These are phyloP conservation scores for Brettanomyces sp. DNA, from an alignment of 805 yeast species.

Conservation along the genomic window DNA sequence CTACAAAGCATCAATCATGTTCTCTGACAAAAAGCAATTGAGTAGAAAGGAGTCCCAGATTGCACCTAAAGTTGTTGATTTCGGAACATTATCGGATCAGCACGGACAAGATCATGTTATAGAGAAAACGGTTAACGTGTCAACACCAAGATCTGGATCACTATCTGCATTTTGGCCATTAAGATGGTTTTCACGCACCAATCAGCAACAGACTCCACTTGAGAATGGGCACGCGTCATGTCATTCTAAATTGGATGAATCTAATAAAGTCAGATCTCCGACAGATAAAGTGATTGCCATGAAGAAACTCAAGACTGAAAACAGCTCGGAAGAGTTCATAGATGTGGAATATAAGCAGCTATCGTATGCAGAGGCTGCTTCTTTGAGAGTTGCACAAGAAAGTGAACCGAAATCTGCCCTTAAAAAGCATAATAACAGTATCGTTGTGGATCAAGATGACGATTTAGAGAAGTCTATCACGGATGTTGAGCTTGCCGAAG, in stretches of 20 bases:
- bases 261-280: conserved; percentile 4
- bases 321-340: conserved; percentile 31
- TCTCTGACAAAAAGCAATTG: too few species aligned
- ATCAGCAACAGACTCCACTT: too few species aligned
- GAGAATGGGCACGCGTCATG: too few species aligned
- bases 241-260: too few species aligned
- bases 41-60: too few species aligned
- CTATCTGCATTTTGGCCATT: neutral
- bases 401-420: neutral
- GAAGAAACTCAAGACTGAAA: conserved; percentile 16
- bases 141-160: too few species aligned
- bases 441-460: conserved; percentile 22
- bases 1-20: too few species aligned
- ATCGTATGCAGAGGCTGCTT: conserved; percentile 47
- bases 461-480: conserved; percentile 25
- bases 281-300: conserved; percentile 24
- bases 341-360: conserved; percentile 36
- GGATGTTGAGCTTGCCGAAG: conserved; percentile 22
- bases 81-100: too few species aligned
- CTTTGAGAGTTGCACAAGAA: conserved; percentile 13
- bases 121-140: too few species aligned
- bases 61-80: too few species aligned
- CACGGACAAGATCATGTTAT: too few species aligned
- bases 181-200: too few species aligned
- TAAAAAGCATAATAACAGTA: neutral